Evolutionary conservation across 805 yeast genomes (phyloP), one percentile per base, ranked within the genome.

Genomic region (Sugiyamaella smithiae): DNA sequence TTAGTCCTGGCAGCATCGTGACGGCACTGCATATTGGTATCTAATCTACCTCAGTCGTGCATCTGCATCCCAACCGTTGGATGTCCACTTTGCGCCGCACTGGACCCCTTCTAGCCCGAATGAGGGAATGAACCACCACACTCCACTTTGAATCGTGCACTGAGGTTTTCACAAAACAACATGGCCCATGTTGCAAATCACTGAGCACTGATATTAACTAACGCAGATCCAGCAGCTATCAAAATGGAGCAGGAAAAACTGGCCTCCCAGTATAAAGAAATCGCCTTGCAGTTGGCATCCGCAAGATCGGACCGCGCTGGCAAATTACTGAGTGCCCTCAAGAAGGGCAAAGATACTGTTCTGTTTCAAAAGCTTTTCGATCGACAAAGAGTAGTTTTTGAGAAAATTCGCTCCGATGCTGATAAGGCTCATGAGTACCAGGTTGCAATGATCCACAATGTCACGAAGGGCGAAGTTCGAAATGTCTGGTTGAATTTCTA

Each of bases 401-500:
- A 57, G 26, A 38, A 49, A 23, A 49, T 49, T 25, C 45, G 51
- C 38, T 26, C 29, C 17, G 48, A 46, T 25, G 50, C 52, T 32
- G 41, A 44, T 31, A 49, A 41, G 14, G 47, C 49, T 20, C 43
- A 36, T 22, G 49, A 56, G 28, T 60, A 61, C 55, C 57, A 60
- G 43, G 24, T 46, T 14, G 25, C 43, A 2, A 49, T 53, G 55
- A 49, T 61, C 43, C 43, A 33, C 14, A 33, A 48, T 17, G 55
- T 50, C 6, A 45, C 64, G 8, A 32, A 33, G 7, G 61, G 59
- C 14, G 63, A 61, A 28, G 50, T 52, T 9, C 52, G 54, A 14
- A 51, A 56, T 40, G 53, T 57, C 7, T 63, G 67, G 68, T 50
- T 63, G 20, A 64, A 66, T 48, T 67, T 58, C 51, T 26, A 51